These are phyloP conservation scores for Chiua virens DNA, from an alignment of 768 basidiomycete species.

Conservation along the genomic window DNA sequence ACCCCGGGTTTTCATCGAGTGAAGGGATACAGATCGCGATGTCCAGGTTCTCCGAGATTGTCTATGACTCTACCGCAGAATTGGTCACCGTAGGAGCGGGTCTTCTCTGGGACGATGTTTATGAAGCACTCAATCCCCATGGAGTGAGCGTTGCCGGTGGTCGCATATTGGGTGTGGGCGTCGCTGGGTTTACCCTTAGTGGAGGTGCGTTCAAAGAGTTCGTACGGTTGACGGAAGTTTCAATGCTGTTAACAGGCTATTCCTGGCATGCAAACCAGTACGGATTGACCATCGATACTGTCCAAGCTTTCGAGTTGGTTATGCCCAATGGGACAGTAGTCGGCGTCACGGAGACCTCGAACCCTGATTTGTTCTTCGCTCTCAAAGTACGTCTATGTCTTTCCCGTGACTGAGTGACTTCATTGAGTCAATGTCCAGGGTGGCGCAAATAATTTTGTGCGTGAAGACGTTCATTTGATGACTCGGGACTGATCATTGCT, in stretches of 20 bases:
- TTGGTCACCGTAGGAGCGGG: slow-evolving; percentile 40
- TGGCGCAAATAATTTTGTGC: slow-evolving; percentile 57
- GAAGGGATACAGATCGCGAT: slow-evolving; percentile 54
- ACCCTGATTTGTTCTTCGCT: slow-evolving; percentile 41
- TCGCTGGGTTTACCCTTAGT: slow-evolving; percentile 54
- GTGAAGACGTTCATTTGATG: not conserved
- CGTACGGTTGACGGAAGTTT: not conserved
- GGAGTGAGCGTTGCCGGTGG: slow-evolving; percentile 54
- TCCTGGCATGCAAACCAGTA: slow-evolving; percentile 39
- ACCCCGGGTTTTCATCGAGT: slow-evolving; percentile 57
- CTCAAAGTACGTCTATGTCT: slow-evolving; percentile 33
- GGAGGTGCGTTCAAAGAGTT: slow-evolving; percentile 37
- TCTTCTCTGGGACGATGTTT: slow-evolving; percentile 66
- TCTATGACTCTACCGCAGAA: slow-evolving; percentile 37
- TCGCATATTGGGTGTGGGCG: slow-evolving; percentile 53
- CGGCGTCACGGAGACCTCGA: slow-evolving; percentile 30
- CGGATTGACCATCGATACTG: slow-evolving; percentile 49
- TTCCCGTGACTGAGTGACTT: not conserved
- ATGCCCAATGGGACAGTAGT: slow-evolving; percentile 42
- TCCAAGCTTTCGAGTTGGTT: slow-evolving; percentile 54
- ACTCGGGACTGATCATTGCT: not conserved
- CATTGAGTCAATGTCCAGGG: slow-evolving; percentile 37
- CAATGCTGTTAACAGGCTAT: slow-evolving; percentile 41
- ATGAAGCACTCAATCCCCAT: slow-evolving; percentile 42
- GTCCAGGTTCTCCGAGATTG: slow-evolving; percentile 44